Percentiles rank a stretch among this genome's conserved stretches.
Conservation (phyloP, 1,139 yeast genomes). For the Sugiyamaella novakii region DNA sequence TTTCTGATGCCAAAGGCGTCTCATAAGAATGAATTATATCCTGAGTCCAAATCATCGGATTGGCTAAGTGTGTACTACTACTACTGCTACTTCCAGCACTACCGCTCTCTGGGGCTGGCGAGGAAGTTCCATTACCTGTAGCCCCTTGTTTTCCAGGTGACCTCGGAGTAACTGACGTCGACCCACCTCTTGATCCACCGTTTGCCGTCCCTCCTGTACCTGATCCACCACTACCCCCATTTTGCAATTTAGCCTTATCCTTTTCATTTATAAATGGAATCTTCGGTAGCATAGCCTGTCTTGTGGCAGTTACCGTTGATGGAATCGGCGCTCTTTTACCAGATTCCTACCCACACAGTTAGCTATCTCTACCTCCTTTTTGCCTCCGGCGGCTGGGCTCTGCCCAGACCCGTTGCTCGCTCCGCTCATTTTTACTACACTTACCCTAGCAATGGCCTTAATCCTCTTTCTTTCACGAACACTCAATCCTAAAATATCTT, state of each 20-base stretch:
- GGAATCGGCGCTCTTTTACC: conserved; percentile 76
- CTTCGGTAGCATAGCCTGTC: conserved; percentile 84
- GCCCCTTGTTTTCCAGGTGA: conserved; percentile 10
- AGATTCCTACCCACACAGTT: conserved; percentile 52
- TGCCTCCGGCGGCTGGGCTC: not conserved
- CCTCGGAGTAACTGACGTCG: conserved; percentile 2
- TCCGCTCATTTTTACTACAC: too few relatives aligned
- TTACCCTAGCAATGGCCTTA: conserved; percentile 67
- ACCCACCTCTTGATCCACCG: conserved; percentile 1
- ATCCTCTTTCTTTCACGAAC: conserved; percentile 82
- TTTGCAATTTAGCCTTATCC: conserved; percentile 35
- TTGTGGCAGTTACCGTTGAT: conserved; percentile 76
- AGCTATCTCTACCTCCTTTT: not conserved
- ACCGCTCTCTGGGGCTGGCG: not conserved
- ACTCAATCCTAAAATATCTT: conserved; percentile 85
- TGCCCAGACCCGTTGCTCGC: conserved; percentile 1
- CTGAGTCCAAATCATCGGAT: conserved; percentile 84
- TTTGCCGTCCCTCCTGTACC: not conserved
- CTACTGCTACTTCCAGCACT: not conserved
- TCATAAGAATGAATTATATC: conserved; percentile 90
- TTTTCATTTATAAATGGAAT: conserved; percentile 69
- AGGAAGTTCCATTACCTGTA: conserved; percentile 9
- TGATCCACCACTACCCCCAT: conserved; percentile 2
- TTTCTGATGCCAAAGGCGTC: conserved; percentile 77
- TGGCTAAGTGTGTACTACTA: conserved; percentile 36